Base-by-base conservation (phyloP, 148 eudicot species). In the Oxyria digyna region DNA sequence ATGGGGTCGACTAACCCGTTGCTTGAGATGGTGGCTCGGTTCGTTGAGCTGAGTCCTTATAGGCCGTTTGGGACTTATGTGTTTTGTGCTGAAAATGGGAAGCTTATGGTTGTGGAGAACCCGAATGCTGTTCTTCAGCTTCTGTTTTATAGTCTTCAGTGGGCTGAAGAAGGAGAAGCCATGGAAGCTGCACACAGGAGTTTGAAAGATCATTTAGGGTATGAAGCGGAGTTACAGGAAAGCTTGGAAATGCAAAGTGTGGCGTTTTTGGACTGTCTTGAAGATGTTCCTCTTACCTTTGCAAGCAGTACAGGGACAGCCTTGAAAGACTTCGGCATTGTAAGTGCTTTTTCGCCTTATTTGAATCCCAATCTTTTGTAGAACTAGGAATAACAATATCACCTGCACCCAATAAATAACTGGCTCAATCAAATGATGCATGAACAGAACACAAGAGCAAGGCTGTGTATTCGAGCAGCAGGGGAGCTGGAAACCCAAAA, bases 391-490 rank as follows among this genome's bases (percentile, higher is more conserved):
- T n/a, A n/a, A n/a, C n/a, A n/a, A n/a, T n/a, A n/a, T n/a, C n/a
- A n/a, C n/a, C n/a, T n/a, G n/a, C n/a, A n/a, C n/a, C n/a, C n/a
- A n/a, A n/a, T n/a, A n/a, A n/a, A n/a, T n/a, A n/a, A n/a, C n/a
- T n/a, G n/a, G n/a, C n/a, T n/a, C n/a, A n/a, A n/a, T n/a, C n/a
- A n/a, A n/a, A n/a, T n/a, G n/a, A n/a, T n/a, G n/a, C n/a, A n/a
- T n/a, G n/a, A n/a, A n/a, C 86, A 87, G 98, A 89, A 87, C 77
- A 74, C 85, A 42, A 76, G 75, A 82, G 96, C 91, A n/a, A 76
- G 95, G 72, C 69, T 93, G 48, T 86, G 89, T 65, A 83, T 93
- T 45, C 85, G 90, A 55, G 98, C 98, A 11, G 89, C 96, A 59
- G 96, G 91, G 52, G 91, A 85, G 70, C 71, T 84, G 50, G 83